These are phyloP conservation scores for Lasiosphaeris hirsuta DNA, from an alignment of 495 filamentous ascomycete species.

Conservation along the genomic window DNA sequence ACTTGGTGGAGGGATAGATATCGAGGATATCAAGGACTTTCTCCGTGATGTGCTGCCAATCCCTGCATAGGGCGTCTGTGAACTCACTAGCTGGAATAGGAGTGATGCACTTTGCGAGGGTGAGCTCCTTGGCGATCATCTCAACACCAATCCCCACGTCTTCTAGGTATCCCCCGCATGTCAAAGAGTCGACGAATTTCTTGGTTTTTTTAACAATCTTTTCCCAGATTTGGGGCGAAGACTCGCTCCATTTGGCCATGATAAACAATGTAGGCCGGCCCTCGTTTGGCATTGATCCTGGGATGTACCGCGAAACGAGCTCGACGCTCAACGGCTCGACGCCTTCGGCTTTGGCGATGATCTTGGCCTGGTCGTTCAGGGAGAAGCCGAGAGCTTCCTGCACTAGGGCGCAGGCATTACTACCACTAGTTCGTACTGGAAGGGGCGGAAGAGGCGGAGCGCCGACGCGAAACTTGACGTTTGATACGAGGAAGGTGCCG, in stretches of 20 bases:
- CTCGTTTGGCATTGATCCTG: background rate
- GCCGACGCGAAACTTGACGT: slow-evolving; percentile 1
- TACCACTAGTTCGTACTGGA: background rate
- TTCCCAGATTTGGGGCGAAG: background rate
- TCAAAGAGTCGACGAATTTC: background rate
- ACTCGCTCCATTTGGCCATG: background rate
- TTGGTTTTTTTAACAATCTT: background rate
- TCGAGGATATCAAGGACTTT: too few relatives aligned
- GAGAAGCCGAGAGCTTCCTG: background rate
- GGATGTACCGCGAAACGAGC: background rate
- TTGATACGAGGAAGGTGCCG: slow-evolving; percentile 1
- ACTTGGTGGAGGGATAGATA: background rate
- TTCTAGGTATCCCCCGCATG: background rate
- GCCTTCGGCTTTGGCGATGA: slow-evolving; percentile 1
- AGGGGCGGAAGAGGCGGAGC: background rate
- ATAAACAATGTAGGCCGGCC: background rate
- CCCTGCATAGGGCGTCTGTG: too few relatives aligned
- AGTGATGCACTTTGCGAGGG: too few relatives aligned
- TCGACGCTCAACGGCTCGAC: background rate
- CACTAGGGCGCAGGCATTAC: background rate
- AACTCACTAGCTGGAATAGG: too few relatives aligned
- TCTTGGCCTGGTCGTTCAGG: background rate
- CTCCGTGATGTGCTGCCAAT: too few relatives aligned
- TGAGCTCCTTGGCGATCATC: background rate
- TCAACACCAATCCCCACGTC: background rate